phyloP scores from a whole-genome alignment of 495 filamentous ascomycete species.

The Penicillium simplicissimum region DNA sequence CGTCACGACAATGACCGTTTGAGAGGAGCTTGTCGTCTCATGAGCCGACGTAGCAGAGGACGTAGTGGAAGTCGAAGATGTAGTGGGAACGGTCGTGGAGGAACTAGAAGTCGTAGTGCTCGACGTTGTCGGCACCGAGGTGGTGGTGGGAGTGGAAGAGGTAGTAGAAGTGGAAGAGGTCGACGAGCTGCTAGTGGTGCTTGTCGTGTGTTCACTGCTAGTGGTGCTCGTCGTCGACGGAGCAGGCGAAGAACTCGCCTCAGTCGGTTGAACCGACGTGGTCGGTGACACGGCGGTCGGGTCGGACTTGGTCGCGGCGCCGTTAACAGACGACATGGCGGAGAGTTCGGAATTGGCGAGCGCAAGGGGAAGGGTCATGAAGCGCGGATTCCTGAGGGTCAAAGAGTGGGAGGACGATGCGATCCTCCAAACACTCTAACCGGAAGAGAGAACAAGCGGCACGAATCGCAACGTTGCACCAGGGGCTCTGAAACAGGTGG shows the following conservation, averaged over 20 bases:
- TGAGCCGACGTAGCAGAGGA: constrained; percentile 13
- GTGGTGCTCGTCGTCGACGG: not conserved
- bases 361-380: not conserved
- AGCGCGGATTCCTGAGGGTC: not conserved
- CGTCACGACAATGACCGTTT: not conserved
- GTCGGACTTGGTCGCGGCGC: not conserved
- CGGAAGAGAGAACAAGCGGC: not conserved
- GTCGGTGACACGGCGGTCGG: not conserved
- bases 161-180: constrained; percentile 16
- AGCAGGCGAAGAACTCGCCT: not conserved
- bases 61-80: constrained; percentile 25
- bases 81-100: constrained; percentile 10
- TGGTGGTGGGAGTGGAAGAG: constrained; percentile 25
- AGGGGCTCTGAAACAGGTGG: not conserved
- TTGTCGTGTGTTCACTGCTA: not conserved
- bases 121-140: constrained; percentile 20
- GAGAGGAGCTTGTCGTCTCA: constrained; percentile 2
- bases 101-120: constrained; percentile 7
- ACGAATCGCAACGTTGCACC: constrained; percentile 2
- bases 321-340: not conserved
- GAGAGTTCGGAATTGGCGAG: not conserved
- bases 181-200: not conserved
- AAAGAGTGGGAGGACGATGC: not conserved
- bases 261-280: not conserved
- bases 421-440: constrained; percentile 1